Evolutionary conservation across 2,329 filamentous ascomycete genomes (phyloP), one percentile per base, ranked within the genome.

Genomic region (Hypocreales sp.): DNA sequence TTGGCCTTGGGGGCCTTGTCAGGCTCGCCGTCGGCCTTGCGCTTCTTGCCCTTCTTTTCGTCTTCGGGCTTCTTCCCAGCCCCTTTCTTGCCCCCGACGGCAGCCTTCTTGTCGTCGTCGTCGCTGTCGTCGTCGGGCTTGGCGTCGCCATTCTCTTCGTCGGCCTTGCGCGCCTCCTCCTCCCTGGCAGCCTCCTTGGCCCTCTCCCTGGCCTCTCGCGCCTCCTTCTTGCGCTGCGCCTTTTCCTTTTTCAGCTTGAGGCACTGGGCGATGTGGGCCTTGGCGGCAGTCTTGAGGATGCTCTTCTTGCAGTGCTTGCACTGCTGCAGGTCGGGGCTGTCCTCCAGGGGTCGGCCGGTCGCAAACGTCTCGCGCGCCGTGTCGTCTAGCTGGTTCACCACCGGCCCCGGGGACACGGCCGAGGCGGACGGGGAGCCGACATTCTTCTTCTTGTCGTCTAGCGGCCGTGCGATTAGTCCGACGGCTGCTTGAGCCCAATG

Each of bases 261-360:
- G 43, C 87, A 98, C 24, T 77, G 72, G 20, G 77, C 75, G 33
- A 93, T 82, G 45, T 98, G 87, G 12, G 71, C 69, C 32, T 77
- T 76, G 2, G 81, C 79, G 1, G 72, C 74, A 18, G 72, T 72
- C 41, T 77, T 79, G 10, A 90, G 61, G 9, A 93, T 70, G 27
- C 79, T 79, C 42, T 92, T 86, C 55, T 90, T 93, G 58, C 87
- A 98, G 49, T 92, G 83, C 49, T 90, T 94, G 65, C 87, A 98
- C 39, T 79, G 67, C 27, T 90, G 74, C 8, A 82, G 67, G 36
- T 92, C 82, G 8, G 79, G 69, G 31, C 63, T 64, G 44, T 93
- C 86, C 40, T 84, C 76, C 39, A 92, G 66, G 0, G 84, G 83
- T 31, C 78, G 73, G 35, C 83, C 82, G 25, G 77, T 86, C 4